Base-by-base conservation (phyloP, 73 alveolate species). In the Urostyla sp. region DNA sequence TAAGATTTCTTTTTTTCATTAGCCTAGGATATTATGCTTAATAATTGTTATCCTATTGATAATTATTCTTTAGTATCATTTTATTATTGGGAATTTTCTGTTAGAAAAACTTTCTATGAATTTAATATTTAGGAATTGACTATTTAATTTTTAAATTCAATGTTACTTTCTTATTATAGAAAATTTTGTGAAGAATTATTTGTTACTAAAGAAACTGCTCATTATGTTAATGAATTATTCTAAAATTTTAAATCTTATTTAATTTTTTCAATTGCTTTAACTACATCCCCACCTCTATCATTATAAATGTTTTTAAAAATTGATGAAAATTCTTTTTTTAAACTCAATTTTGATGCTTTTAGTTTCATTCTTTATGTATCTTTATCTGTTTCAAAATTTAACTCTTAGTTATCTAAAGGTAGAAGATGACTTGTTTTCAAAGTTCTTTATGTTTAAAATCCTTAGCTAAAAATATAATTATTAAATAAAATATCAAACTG, bases 231-330 rank as follows among this genome's bases (percentile, higher is more conserved):
- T 49, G 10, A 2, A 21, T 43, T 36, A 63, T 63, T 63, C 7
- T 37, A 28, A 3, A 45, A 57, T 63, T 63, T 37, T 1, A 63
- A 27, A 20, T 40, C 44, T 1, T 63, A 8, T 24, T 60, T 63
- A 10, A 63, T 63, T 16, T 20, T 2, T 5, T 63, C 60, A 63
- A 63, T 43, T 13, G 79, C 79, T 23, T 63, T 34, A 5, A 63
- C 30, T 36, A 63, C 23, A 27, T 63, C 79, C 44, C 79, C 79
- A 30, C 44, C 44, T 5, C 44, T 60, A 6, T 38, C 79, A 63
- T 23, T 63, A 21, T 63, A 63, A 57, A 63, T 63, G 53, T 63
- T 63, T 24, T 35, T 59, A 31, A 35, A 59, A 59, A 59, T 59
- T 35, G n/a, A 35, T 8, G 76, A 32, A 34, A 35, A 59, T 30